phyloP scores from a whole-genome alignment of 2,329 filamentous ascomycete genomes.

The Penicillium fuscoglaucum region DNA sequence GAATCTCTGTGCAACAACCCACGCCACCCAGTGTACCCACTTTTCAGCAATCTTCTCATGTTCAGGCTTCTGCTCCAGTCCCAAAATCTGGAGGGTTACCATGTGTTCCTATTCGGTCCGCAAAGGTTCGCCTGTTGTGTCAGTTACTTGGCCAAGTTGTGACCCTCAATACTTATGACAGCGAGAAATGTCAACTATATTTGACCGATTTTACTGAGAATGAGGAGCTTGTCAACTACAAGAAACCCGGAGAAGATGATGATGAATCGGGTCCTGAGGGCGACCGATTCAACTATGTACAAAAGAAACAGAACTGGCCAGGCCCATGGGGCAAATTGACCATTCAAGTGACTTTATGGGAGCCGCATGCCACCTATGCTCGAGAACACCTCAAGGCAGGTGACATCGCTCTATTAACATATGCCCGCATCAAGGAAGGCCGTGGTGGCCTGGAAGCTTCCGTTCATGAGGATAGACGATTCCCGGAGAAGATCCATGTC shows the following conservation, averaged over 20 bases:
- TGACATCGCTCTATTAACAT: slow-evolving; percentile 66
- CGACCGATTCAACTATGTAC: slow-evolving; percentile 58
- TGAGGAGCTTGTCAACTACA: slow-evolving; percentile 59
- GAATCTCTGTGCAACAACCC: neutral
- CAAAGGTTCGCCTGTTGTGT: slow-evolving; percentile 58
- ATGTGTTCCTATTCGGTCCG: slow-evolving; percentile 66
- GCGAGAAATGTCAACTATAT: slow-evolving; percentile 62
- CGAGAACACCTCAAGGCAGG: slow-evolving; percentile 57
- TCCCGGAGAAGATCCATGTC: slow-evolving; percentile 60
- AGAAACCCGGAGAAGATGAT: slow-evolving; percentile 33
- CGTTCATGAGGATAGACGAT: slow-evolving; percentile 61
- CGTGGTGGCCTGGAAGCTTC: slow-evolving; percentile 68
- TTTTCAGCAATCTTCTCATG: slow-evolving; percentile 5
- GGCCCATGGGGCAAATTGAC: slow-evolving; percentile 74
- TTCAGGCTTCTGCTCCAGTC: slow-evolving; percentile 12
- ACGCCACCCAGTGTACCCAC: slow-evolving; percentile 4
- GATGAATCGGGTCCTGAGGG: slow-evolving; percentile 47
- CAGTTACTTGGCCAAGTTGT: slow-evolving; percentile 74
- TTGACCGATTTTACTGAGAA: slow-evolving; percentile 83
- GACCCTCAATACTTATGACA: slow-evolving; percentile 50
- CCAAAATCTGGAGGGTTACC: slow-evolving; percentile 12
- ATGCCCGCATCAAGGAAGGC: slow-evolving; percentile 68
- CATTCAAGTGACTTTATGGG: slow-evolving; percentile 70
- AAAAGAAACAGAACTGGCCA: slow-evolving; percentile 55
- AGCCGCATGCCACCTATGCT: slow-evolving; percentile 64